Conservation (phyloP, 169 alveolate genomes). For the Plasmodium coatneyi region DNA sequence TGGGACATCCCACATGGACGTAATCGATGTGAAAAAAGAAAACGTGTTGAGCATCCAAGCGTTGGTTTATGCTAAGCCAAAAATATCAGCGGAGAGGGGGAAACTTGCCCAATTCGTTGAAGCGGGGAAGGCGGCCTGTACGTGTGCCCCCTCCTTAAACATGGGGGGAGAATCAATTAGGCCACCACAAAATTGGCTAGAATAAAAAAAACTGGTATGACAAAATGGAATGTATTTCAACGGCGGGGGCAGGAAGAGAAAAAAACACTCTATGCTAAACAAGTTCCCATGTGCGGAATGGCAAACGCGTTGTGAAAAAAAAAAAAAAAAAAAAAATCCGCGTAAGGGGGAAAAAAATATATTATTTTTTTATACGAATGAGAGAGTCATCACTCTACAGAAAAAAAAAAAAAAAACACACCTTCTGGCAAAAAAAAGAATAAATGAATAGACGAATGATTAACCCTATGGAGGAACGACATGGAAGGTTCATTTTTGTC, state of each 20-base stretch:
- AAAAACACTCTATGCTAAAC: background rate
- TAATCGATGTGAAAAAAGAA: background rate
- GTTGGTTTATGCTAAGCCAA: background rate
- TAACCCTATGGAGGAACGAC: background rate
- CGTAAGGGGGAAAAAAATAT: background rate
- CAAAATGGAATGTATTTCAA: background rate
- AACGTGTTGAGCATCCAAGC: background rate
- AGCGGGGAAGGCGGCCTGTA: background rate
- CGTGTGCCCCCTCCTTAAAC: background rate
- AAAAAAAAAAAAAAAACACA: too few species aligned
- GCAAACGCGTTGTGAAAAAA: background rate
- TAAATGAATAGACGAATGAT: background rate
- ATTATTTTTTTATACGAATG: background rate
- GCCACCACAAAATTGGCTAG: background rate
- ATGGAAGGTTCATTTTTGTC: background rate
- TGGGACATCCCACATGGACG: background rate
- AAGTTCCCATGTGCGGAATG: background rate
- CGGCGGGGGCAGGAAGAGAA: background rate
- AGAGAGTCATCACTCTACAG: background rate
- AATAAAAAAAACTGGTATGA: background rate
- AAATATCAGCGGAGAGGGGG: background rate
- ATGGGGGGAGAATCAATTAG: background rate
- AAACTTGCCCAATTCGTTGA: background rate
- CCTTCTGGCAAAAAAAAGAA: background rate
- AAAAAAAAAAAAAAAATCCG: background rate